Evolutionary conservation across 257 asterid genomes (phyloP).

Genomic region (Fraxinus cuspidata): DNA sequence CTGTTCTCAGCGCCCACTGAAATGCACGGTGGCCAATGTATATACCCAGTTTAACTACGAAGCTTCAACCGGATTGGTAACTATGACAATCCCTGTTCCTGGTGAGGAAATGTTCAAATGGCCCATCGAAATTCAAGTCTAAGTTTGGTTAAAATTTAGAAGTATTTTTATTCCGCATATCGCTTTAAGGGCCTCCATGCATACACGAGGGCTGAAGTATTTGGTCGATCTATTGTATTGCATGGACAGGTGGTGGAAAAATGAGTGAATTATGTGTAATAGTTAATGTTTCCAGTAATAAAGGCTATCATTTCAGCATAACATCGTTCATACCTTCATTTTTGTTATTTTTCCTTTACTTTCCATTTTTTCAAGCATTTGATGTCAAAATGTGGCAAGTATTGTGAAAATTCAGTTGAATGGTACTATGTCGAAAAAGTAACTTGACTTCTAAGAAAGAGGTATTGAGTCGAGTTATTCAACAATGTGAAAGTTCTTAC

Average conservation of each 20-base stretch:
- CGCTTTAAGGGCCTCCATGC: not conserved
- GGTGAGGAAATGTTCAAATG: slow-evolving; percentile 41
- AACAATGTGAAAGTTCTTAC: no score
- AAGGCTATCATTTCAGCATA: not conserved
- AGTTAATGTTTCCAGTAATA: not conserved
- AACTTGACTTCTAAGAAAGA: no score
- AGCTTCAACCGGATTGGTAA: slow-evolving; percentile 35
- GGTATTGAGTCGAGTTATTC: slow-evolving; percentile 28
- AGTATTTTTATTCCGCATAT: not conserved
- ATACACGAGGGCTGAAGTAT: not conserved
- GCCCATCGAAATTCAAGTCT: slow-evolving; percentile 35
- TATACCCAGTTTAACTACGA: slow-evolving; percentile 33
- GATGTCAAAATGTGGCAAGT: no score
- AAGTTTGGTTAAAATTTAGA: not conserved
- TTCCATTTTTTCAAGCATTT: not conserved
- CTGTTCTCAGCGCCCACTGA: slow-evolving; percentile 41
- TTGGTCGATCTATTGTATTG: slow-evolving; percentile 4
- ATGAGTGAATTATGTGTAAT: not conserved
- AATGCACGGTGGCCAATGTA: slow-evolving; percentile 37
- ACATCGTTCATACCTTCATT: not conserved
- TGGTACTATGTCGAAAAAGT: no score
- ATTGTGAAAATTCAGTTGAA: no score
- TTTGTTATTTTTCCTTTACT: no score
- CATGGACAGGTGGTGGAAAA: not conserved
- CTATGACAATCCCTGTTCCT: slow-evolving; percentile 44